Conservation (phyloP, 305 asterid genomes). For the Fraxinus ornus region DNA sequence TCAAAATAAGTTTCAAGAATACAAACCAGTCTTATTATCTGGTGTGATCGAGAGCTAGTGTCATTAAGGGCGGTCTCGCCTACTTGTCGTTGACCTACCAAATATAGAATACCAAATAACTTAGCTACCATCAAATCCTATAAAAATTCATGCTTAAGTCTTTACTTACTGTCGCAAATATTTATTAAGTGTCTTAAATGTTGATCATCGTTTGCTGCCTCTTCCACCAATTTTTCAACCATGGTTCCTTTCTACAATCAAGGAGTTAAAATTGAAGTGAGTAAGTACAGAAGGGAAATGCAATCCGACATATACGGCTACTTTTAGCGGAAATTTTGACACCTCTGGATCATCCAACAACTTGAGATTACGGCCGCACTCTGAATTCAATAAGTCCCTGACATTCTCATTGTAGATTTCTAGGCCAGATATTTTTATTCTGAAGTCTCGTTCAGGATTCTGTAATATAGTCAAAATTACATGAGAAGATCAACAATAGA, state of each 20-base stretch:
- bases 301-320: not conserved
- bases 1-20: not conserved
- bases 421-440: slow-evolving; percentile 79
- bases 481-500: slow-evolving; percentile 3
- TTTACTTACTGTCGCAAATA: slow-evolving; percentile 69
- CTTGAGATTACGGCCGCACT: slow-evolving; percentile 84
- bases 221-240: slow-evolving; percentile 90
- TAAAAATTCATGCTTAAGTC: not conserved
- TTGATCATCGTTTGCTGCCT: slow-evolving; percentile 74
- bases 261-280: slow-evolving; percentile 12
- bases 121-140: slow-evolving; percentile 18
- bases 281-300: slow-evolving; percentile 17
- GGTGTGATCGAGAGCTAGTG: slow-evolving; percentile 92
- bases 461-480: slow-evolving; percentile 32
- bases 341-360: slow-evolving; percentile 97
- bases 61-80: slow-evolving; percentile 94
- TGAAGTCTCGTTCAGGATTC: slow-evolving; percentile 90
- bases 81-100: slow-evolving; percentile 96
- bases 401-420: slow-evolving; percentile 94
- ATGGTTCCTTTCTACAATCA: slow-evolving; percentile 80
- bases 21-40: slow-evolving; percentile 85
- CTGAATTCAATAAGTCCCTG: slow-evolving; percentile 81
- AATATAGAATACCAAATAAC: slow-evolving; percentile 15
- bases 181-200: slow-evolving; percentile 74
- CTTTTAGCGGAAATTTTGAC: slow-evolving; percentile 23